A percentile compares a stretch with the other conserved stretches of the same genome.
Conservation (phyloP, 805 yeast species). For the Metschnikowia lachancei region DNA sequence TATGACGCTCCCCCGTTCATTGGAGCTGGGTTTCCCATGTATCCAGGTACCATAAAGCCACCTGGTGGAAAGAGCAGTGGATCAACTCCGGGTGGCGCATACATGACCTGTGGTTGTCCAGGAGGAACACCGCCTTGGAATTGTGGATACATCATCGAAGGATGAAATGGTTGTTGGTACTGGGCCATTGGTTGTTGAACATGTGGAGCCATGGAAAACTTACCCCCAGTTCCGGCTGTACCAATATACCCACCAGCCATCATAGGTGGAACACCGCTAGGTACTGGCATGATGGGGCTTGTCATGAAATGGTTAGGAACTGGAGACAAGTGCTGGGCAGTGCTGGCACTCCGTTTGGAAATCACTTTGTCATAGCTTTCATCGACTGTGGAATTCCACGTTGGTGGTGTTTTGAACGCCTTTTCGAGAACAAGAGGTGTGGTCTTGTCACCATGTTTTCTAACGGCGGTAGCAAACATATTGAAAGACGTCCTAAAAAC, state of each 20-base stretch:
- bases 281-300: constrained; percentile 28
- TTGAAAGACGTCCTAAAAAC: constrained; percentile 48
- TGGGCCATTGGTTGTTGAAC: constrained; percentile 33
- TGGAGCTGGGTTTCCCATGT: constrained; percentile 28
- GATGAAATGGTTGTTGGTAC: constrained; percentile 37
- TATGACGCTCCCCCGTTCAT: constrained; percentile 26
- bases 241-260: constrained; percentile 18
- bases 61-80: constrained; percentile 35
- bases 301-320: constrained; percentile 28
- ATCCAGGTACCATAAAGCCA: constrained; percentile 34
- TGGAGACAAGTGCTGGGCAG: constrained; percentile 19
- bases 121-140: constrained; percentile 32
- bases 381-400: constrained; percentile 64
- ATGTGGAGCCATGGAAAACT: constrained; percentile 29
- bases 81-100: constrained; percentile 29
- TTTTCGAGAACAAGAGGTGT: constrained; percentile 46
- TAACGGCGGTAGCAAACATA: constrained; percentile 49
- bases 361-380: constrained; percentile 54
- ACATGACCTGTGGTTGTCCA: constrained; percentile 35
- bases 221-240: constrained; percentile 14
- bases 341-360: constrained; percentile 32
- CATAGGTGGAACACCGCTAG: constrained; percentile 22
- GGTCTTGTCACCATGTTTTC: constrained; percentile 21
- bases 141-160: constrained; percentile 41
- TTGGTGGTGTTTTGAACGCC: constrained; percentile 72